Evolutionary conservation across 176 grass and related monocot genomes (phyloP).

Genomic region (Bothriochloa decipiens): DNA sequence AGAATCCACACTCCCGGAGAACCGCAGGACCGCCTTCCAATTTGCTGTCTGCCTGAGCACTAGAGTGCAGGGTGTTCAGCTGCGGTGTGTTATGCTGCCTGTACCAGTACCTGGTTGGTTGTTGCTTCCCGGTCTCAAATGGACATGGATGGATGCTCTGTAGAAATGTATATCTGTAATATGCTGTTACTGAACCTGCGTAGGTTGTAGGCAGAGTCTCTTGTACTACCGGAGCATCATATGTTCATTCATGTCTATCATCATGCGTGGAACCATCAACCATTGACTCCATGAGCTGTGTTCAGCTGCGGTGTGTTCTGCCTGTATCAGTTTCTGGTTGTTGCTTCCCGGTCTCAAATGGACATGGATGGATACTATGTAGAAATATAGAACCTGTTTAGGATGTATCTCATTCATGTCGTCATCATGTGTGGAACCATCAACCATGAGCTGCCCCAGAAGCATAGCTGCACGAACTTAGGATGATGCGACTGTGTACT

Average conservation of each 20-base stretch:
- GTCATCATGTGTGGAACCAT: no score
- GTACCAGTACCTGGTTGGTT: constrained; percentile 14
- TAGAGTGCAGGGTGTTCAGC: constrained; percentile 6
- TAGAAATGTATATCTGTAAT: constrained; percentile 40
- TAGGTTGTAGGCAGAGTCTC: constrained; percentile 20
- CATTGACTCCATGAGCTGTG: no score
- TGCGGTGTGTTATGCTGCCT: neutral
- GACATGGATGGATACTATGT: no score
- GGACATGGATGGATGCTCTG: constrained; percentile 25
- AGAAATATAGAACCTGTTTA: no score
- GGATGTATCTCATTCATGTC: no score
- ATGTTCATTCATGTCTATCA: neutral
- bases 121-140: neutral
- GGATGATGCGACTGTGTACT: neutral
- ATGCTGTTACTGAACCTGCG: constrained; percentile 15
- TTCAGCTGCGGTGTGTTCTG: no score
- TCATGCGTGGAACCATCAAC: neutral
- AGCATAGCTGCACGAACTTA: neutral
- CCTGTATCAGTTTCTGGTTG: no score
- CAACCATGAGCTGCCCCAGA: constrained; percentile 4
- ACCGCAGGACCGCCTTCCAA: neutral
- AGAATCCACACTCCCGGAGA: constrained; percentile 8
- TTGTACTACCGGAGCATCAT: neutral
- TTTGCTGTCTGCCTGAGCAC: neutral
- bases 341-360: no score